Conservation (phyloP, 2,329 filamentous ascomycete genomes). For the Aaosphaeria arxii region DNA sequence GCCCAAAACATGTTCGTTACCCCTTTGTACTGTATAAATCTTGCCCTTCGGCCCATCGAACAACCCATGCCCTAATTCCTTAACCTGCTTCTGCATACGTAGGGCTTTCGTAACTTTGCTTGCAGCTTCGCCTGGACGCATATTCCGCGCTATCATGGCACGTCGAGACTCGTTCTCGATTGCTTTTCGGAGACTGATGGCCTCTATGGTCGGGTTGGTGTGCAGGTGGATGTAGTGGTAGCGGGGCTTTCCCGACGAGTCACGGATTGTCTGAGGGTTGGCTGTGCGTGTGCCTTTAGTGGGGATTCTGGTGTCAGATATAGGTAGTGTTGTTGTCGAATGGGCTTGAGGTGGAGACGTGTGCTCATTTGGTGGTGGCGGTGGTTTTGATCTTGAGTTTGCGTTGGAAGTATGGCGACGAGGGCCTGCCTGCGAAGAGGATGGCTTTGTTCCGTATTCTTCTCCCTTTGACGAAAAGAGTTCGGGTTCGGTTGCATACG, state of each 20-base stretch:
- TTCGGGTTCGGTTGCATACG: too few species aligned
- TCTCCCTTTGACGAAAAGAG: too few species aligned
- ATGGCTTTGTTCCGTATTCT: too few species aligned
- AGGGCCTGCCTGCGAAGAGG: too few species aligned
- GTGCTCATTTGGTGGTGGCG: too few species aligned
- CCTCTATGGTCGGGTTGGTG: background rate
- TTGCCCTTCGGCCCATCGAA: slow-evolving; percentile 1
- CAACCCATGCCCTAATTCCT: background rate
- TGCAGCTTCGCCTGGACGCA: background rate
- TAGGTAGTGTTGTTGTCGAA: too few species aligned
- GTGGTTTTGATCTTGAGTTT: too few species aligned
- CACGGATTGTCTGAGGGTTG: too few species aligned
- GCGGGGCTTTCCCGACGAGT: background rate
- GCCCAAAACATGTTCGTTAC: background rate
- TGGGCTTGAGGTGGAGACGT: too few species aligned
- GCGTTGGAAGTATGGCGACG: too few species aligned
- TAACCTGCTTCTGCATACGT: slow-evolving; percentile 7
- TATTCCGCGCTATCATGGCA: background rate
- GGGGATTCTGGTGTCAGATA: too few species aligned
- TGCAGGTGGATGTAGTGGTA: background rate
- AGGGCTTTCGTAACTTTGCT: slow-evolving; percentile 3
- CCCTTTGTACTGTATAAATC: background rate
- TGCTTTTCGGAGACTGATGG: background rate
- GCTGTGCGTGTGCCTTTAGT: too few species aligned
- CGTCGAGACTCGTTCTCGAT: background rate